Evolutionary conservation across 1,284 basidiomycete genomes (phyloP).

Genomic region (Pseudozyma pruni): DNA sequence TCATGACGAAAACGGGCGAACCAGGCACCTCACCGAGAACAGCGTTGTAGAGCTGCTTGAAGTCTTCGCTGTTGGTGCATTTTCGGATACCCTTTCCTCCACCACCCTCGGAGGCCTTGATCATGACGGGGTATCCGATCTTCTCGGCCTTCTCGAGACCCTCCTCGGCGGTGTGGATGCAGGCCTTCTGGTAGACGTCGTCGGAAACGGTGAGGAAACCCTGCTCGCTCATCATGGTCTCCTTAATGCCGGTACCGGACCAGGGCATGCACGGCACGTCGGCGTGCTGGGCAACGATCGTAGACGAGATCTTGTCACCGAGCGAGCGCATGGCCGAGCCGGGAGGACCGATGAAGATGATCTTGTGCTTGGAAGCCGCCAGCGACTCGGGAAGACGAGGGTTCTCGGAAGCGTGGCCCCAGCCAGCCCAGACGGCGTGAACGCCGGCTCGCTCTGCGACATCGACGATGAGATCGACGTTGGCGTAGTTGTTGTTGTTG

Average conservation of each 20-base stretch:
- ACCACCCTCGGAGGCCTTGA: slow-evolving; percentile 98
- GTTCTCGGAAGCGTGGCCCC: slow-evolving; percentile 99
- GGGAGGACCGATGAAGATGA: slow-evolving; percentile 98
- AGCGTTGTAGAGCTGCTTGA: slow-evolving; percentile 92
- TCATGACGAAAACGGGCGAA: slow-evolving; percentile 99
- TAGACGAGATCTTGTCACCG: slow-evolving; percentile 99
- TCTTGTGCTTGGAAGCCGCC: slow-evolving; percentile 89
- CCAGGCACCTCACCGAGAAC: slow-evolving; percentile 94
- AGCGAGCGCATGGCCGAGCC: slow-evolving; percentile 99
- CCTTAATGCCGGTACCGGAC: slow-evolving; percentile 94
- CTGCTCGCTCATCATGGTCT: slow-evolving; percentile 84
- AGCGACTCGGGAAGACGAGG: slow-evolving; percentile 96
- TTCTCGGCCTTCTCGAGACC: slow-evolving; percentile 84
- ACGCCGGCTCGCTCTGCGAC: slow-evolving; percentile 96
- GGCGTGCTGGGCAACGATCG: slow-evolving; percentile 97
- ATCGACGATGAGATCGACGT: slow-evolving; percentile 98
- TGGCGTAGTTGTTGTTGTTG: slow-evolving; percentile 99
- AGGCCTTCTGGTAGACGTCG: slow-evolving; percentile 87
- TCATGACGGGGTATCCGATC: slow-evolving; percentile 99
- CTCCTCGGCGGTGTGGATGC: slow-evolving; percentile 88
- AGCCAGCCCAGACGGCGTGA: slow-evolving; percentile 99
- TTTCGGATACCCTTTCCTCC: slow-evolving; percentile 86
- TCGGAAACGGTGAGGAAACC: slow-evolving; percentile 96
- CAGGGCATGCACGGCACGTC: slow-evolving; percentile 99
- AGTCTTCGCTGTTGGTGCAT: slow-evolving; percentile 74